Percentiles rank a stretch among this genome's conserved stretches.
phyloP scores from a whole-genome alignment of 495 filamentous ascomycete genomes.

The Elasticomyces elasticus region DNA sequence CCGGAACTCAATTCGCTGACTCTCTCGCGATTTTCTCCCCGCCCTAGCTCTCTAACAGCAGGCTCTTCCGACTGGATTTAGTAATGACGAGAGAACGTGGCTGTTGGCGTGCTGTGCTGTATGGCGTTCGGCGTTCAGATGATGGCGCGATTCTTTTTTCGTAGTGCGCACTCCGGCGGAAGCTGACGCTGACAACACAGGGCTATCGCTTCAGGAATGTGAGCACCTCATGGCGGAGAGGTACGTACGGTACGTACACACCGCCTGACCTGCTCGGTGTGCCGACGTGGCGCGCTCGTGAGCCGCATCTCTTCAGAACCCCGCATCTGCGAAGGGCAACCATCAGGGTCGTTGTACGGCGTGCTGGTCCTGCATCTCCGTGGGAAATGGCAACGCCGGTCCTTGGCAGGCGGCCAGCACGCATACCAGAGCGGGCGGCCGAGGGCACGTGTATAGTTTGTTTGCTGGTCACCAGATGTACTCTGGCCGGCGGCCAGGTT shows the following conservation, averaged over 20 bases:
- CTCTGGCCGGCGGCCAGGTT: too few relatives aligned
- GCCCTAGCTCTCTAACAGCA: neutral
- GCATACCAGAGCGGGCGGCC: too few relatives aligned
- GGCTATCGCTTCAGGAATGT: neutral
- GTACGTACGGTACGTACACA: neutral
- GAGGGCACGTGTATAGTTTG: too few relatives aligned
- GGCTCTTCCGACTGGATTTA: neutral
- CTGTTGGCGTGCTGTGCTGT: neutral
- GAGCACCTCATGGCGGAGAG: neutral
- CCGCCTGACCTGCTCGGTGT: neutral
- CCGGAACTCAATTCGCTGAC: neutral
- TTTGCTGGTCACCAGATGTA: too few relatives aligned
- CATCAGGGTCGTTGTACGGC: neutral
- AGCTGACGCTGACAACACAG: neutral
- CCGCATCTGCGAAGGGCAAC: neutral
- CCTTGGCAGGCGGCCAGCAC: neutral
- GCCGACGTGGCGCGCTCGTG: neutral
- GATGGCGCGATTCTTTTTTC: neutral
- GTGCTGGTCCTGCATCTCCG: neutral
- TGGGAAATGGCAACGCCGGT: neutral
- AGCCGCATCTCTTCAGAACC: neutral
- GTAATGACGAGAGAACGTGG: neutral
- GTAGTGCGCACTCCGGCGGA: neutral
- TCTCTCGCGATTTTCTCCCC: neutral
- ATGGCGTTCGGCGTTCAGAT: neutral